Percentiles rank a stretch among this genome's conserved stretches.
phyloP scores from a whole-genome alignment of 164 flowering plant species.

The Chimonanthus salicifolius region DNA sequence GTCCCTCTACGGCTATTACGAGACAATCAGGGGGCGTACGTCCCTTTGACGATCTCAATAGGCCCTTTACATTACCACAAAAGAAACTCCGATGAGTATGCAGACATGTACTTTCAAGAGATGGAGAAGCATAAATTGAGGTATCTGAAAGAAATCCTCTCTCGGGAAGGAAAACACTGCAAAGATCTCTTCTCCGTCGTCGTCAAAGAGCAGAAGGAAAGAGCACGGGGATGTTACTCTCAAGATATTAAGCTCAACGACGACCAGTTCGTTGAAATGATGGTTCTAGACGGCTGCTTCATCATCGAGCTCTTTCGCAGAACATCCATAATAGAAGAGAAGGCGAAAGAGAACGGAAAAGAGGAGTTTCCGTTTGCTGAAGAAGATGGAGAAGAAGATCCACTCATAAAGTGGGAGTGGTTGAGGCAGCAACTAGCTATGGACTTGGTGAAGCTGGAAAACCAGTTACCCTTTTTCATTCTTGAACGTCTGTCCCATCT shows the following conservation, averaged over 20 bases:
- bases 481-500: background rate
- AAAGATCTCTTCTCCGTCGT: background rate
- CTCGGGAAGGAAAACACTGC: background rate
- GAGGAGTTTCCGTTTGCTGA: conserved; percentile 12
- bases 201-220: conserved; percentile 3
- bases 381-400: conserved; percentile 3
- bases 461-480: conserved; percentile 1
- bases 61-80: background rate
- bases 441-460: background rate
- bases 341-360: background rate
- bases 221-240: conserved; percentile 41
- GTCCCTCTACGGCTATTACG: background rate
- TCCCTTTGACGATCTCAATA: background rate
- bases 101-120: background rate
- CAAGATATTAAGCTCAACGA: conserved; percentile 28
- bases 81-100: background rate
- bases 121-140: conserved; percentile 4
- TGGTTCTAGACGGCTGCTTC: conserved; percentile 6
- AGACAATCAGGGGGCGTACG: background rate
- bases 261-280: conserved; percentile 17
- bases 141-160: background rate
- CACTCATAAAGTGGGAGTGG: background rate
- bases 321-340: conserved; percentile 26
- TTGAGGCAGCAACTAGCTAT: background rate
- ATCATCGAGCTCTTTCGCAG: conserved; percentile 16